Base-by-base conservation (phyloP, 1,284 basidiomycete genomes). In the Austroboletus novae-zelandiae region DNA sequence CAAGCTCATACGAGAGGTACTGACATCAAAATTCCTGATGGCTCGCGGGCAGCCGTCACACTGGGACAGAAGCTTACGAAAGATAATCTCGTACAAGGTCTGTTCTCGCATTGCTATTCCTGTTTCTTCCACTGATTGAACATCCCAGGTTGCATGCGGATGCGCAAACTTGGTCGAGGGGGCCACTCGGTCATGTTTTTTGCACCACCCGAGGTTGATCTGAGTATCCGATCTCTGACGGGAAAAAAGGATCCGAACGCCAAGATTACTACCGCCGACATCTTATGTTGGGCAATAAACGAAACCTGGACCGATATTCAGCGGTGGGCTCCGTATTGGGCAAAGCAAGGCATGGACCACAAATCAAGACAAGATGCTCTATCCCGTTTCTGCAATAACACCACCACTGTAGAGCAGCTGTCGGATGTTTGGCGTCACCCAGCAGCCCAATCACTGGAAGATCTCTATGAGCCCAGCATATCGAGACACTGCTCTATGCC, bases 1-100 rank as follows among this genome's bases (percentile, higher is more conserved):
- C 78, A 80, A 55, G 74, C 74, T 0, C 78, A 80, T 55, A 80
- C 79, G 3, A 62, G 79, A 31, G 78, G 78, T 2, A 79, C 77
- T 1, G 79, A 80, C 56, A 61, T 81, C 14, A 79, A 75, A 44
- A n/a, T n/a, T n/a, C n/a, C n/a, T n/a, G n/a, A n/a, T n/a, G n/a
- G n/a, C n/a, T n/a, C n/a, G n/a, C n/a, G n/a, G n/a, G n/a, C n/a
- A n/a, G n/a, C n/a, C n/a, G n/a, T n/a, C n/a, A n/a, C n/a, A n/a
- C n/a, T n/a, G n/a, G n/a, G n/a, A n/a, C n/a, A n/a, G n/a, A n/a
- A n/a, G n/a, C n/a, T n/a, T n/a, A n/a, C n/a, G n/a, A n/a, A n/a
- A n/a, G n/a, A n/a, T n/a, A n/a, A n/a, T n/a, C n/a, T n/a, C n/a
- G n/a, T n/a, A n/a, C n/a, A n/a, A n/a, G n/a, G n/a, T n/a, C n/a